phyloP scores from a whole-genome alignment of 768 basidiomycete genomes.

The Naematelia encephala region DNA sequence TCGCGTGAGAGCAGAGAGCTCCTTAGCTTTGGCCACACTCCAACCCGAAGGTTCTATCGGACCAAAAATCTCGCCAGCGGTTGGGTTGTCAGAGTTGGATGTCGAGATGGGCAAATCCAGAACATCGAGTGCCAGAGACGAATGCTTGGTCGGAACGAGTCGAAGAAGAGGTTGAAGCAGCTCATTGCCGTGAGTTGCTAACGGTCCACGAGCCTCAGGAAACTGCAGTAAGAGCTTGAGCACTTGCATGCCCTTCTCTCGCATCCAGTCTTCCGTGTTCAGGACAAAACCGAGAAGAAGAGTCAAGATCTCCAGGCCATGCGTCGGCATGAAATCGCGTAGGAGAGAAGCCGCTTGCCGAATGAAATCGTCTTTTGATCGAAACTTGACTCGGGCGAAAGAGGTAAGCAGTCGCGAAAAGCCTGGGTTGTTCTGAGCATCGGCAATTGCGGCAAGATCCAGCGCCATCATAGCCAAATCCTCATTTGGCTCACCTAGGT shows the following conservation, averaged over 20 bases:
- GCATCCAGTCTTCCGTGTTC: slow-evolving; percentile 76
- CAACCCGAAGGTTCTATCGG: slow-evolving; percentile 74
- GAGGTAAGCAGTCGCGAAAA: slow-evolving; percentile 85
- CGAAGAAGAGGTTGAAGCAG: slow-evolving; percentile 85
- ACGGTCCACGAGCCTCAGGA: slow-evolving; percentile 69
- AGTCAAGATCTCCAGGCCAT: slow-evolving; percentile 71
- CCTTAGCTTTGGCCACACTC: slow-evolving; percentile 71
- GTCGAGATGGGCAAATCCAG: slow-evolving; percentile 70
- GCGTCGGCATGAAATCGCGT: slow-evolving; percentile 74
- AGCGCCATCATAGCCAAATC: slow-evolving; percentile 67
- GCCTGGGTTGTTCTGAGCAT: slow-evolving; percentile 67
- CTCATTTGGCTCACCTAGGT: slow-evolving; percentile 60
- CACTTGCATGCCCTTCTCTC: slow-evolving; percentile 77
- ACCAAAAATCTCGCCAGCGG: slow-evolving; percentile 70
- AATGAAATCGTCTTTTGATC: slow-evolving; percentile 89
- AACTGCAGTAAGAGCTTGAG: slow-evolving; percentile 85
- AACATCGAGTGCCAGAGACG: slow-evolving; percentile 83
- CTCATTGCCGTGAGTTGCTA: slow-evolving; percentile 75
- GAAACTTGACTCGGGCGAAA: slow-evolving; percentile 79
- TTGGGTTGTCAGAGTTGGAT: background rate
- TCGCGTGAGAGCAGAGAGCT: slow-evolving; percentile 63
- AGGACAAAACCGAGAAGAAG: slow-evolving; percentile 81
- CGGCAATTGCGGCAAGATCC: slow-evolving; percentile 69
- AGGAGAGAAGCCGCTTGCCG: slow-evolving; percentile 81
- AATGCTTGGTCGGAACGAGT: slow-evolving; percentile 80